phyloP scores from a whole-genome alignment of 179 eudicot genomes.

The Corrigiola litoralis region DNA sequence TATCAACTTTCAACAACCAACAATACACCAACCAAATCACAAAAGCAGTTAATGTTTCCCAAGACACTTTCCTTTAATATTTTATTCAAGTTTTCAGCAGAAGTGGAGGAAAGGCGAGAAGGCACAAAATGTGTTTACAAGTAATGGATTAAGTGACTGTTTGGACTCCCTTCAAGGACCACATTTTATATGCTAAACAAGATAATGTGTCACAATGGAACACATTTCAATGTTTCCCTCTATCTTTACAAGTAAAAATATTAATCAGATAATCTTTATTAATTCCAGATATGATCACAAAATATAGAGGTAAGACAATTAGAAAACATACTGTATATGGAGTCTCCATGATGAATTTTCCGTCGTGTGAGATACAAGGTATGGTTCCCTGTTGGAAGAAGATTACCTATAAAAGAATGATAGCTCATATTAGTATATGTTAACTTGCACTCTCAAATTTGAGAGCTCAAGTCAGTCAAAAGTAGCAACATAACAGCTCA shows the following conservation, averaged over 20 bases:
- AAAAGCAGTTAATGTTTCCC: no score
- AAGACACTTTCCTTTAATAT: no score
- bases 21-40: no score
- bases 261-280: neutral
- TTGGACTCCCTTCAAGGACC: no score
- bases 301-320: neutral
- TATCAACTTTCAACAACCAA: no score
- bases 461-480: neutral
- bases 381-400: conserved; percentile 95
- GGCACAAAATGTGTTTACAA: no score
- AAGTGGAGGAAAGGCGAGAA: no score
- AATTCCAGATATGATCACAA: neutral
- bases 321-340: conserved; percentile 62
- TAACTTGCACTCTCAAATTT: neutral
- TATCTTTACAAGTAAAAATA: neutral
- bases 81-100: no score
- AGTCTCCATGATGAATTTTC: conserved; percentile 92
- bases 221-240: no score
- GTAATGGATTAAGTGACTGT: no score
- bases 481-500: conserved; percentile 7
- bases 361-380: conserved; percentile 88
- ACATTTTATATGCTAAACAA: no score
- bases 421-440: neutral
- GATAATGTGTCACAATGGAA: no score
- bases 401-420: conserved; percentile 57